A percentile compares a stretch with the other conserved stretches of the same genome.
Evolutionary conservation across 2,329 filamentous ascomycete genomes (phyloP).

Genomic region (Neoscytalidium dimidiatum): DNA sequence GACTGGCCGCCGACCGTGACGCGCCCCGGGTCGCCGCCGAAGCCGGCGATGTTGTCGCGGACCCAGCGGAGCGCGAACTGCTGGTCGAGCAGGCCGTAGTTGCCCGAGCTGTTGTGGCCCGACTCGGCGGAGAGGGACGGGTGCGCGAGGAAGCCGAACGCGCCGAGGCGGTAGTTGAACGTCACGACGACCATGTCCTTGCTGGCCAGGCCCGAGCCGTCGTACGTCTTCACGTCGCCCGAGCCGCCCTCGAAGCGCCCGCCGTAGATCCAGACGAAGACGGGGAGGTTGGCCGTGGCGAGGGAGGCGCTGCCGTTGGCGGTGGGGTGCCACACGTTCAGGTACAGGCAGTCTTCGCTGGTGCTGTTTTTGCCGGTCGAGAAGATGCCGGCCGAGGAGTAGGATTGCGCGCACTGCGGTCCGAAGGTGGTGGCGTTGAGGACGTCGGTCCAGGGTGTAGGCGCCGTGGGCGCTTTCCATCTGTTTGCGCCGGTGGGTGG

Average conservation of each 20-base stretch:
- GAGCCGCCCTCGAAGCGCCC: slow-evolving; percentile 1
- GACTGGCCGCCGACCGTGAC: slow-evolving; percentile 46
- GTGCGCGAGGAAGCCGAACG: slow-evolving; percentile 41
- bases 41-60: slow-evolving; percentile 44
- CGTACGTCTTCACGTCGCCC: slow-evolving; percentile 25
- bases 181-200: slow-evolving; percentile 29
- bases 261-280: slow-evolving; percentile 55
- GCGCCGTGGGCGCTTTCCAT: slow-evolving; percentile 4
- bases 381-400: background rate
- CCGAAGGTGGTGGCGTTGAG: slow-evolving; percentile 14
- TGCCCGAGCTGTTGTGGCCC: slow-evolving; percentile 25
- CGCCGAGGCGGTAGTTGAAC: slow-evolving; percentile 39
- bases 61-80: slow-evolving; percentile 42
- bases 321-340: slow-evolving; percentile 31
- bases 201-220: slow-evolving; percentile 23
- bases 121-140: background rate
- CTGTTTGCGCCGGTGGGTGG: slow-evolving; percentile 16
- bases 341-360: slow-evolving; percentile 34
- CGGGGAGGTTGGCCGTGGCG: slow-evolving; percentile 27
- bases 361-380: background rate
- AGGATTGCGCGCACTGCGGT: slow-evolving; percentile 17
- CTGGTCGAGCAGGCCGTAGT: slow-evolving; percentile 42
- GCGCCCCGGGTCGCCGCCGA: slow-evolving; percentile 48
- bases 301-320: background rate
- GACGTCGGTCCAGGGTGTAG: slow-evolving; percentile 12